phyloP scores from a whole-genome alignment of 2,329 filamentous ascomycete genomes.

The Alternaria novae-zelandiae region DNA sequence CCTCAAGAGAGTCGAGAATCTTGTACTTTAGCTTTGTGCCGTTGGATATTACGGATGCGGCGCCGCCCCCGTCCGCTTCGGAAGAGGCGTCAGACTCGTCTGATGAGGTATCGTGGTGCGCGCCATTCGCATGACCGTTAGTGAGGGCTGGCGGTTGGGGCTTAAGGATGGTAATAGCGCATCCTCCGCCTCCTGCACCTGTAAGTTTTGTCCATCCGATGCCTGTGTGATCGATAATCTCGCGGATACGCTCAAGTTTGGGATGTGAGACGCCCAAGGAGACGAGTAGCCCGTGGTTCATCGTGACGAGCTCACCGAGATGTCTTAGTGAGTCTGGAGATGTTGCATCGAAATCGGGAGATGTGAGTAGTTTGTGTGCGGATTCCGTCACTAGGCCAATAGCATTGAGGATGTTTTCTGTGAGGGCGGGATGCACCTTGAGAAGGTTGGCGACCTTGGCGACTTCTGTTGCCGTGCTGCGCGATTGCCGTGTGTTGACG shows the following conservation, averaged over 20 bases:
- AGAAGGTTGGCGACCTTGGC: slow-evolving; percentile 81
- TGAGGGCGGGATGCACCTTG: slow-evolving; percentile 74
- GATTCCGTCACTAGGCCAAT: slow-evolving; percentile 76
- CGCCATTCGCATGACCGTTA: slow-evolving; percentile 52
- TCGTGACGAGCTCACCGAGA: slow-evolving; percentile 85
- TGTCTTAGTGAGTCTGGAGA: slow-evolving; percentile 70
- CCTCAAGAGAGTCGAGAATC: slow-evolving; percentile 66
- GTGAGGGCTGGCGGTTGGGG: slow-evolving; percentile 58
- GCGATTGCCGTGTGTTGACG: slow-evolving; percentile 86
- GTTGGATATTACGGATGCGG: slow-evolving; percentile 40
- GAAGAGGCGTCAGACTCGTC: slow-evolving; percentile 35
- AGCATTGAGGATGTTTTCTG: slow-evolving; percentile 80
- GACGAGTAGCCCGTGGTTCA: slow-evolving; percentile 93
- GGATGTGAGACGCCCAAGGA: slow-evolving; percentile 94
- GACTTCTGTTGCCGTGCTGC: slow-evolving; percentile 85
- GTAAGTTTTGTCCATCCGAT: slow-evolving; percentile 98
- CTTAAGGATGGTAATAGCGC: slow-evolving; percentile 88
- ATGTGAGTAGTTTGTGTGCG: slow-evolving; percentile 61
- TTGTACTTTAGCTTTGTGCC: slow-evolving; percentile 44
- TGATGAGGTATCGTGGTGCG: slow-evolving; percentile 25
- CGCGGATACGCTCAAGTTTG: slow-evolving; percentile 86
- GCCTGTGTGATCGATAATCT: slow-evolving; percentile 80
- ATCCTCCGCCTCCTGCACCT: slow-evolving; percentile 92
- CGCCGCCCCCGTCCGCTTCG: slow-evolving; percentile 33
- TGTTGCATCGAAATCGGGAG: slow-evolving; percentile 71